phyloP scores from a whole-genome alignment of 75 land plant genomes.

The Picea sitchensis region DNA sequence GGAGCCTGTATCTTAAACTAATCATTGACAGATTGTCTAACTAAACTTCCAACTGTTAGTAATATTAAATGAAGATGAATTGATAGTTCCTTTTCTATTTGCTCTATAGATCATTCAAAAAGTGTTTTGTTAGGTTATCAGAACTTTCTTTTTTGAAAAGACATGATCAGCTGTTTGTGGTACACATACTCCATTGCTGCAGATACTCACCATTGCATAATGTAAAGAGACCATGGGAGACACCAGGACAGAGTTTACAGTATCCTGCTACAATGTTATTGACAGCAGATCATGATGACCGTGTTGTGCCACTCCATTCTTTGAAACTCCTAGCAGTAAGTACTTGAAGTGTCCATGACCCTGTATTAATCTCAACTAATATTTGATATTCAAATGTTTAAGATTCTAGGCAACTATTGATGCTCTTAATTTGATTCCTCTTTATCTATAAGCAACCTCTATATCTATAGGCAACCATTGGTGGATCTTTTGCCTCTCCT shows the following conservation, averaged over 20 bases:
- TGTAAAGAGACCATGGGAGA: slow-evolving; percentile 91
- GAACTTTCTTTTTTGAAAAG: background rate
- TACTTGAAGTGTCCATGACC: background rate
- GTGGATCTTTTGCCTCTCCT: too few relatives aligned
- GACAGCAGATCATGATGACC: slow-evolving; percentile 99
- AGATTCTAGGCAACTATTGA: too few relatives aligned
- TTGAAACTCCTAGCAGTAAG: slow-evolving; percentile 88
- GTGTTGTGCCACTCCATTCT: slow-evolving; percentile 95
- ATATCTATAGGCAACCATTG: too few relatives aligned
- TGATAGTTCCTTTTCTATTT: background rate
- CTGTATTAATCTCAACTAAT: too few relatives aligned
- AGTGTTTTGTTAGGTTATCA: background rate
- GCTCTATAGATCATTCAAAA: background rate
- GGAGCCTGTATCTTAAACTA: too few relatives aligned
- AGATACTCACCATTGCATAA: slow-evolving; percentile 99
- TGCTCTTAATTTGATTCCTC: too few relatives aligned
- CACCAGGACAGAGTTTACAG: slow-evolving; percentile 30
- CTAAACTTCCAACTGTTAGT: too few relatives aligned
- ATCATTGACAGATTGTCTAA: too few relatives aligned
- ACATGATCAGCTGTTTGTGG: background rate
- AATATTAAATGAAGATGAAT: background rate
- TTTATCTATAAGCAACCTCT: too few relatives aligned
- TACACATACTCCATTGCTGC: background rate
- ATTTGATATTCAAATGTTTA: too few relatives aligned
- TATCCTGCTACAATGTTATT: slow-evolving; percentile 91